Percentiles rank a stretch among this genome's conserved stretches.
phyloP scores from a whole-genome alignment of 495 filamentous ascomycete species.

The Hypoxylon perforatum region DNA sequence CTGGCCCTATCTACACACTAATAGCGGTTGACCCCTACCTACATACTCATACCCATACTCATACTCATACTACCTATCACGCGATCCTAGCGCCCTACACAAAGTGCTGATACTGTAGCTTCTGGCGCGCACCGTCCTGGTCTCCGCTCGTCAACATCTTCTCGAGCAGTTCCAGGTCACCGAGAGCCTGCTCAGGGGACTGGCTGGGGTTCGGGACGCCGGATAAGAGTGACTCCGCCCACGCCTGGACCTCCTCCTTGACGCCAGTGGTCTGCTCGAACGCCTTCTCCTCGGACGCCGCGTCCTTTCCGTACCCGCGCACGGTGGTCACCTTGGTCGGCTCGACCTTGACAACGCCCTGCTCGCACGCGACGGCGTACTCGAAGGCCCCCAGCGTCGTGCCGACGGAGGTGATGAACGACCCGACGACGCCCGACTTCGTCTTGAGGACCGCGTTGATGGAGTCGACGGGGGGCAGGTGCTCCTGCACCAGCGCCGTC shows the following conservation, averaged over 20 bases:
- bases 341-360: constrained; percentile 60
- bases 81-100: constrained; percentile 14
- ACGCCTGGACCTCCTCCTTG: constrained; percentile 72
- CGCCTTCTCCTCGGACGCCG: constrained; percentile 60
- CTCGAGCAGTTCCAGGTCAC: constrained; percentile 76
- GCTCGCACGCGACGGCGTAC: constrained; percentile 63
- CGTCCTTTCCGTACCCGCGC: constrained; percentile 54
- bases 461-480: constrained; percentile 81
- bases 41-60: no score
- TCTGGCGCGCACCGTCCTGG: constrained; percentile 59
- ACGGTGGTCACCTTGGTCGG: constrained; percentile 52
- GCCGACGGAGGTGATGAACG: constrained; percentile 70
- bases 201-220: constrained; percentile 65
- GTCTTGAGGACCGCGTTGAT: constrained; percentile 72
- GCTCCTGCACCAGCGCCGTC: constrained; percentile 64
- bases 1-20: no score
- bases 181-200: constrained; percentile 72
- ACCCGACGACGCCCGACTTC: constrained; percentile 69
- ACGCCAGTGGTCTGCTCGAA: constrained; percentile 69
- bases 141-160: constrained; percentile 73
- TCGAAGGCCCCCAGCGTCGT: constrained; percentile 65
- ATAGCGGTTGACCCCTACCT: no score
- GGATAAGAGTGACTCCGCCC: constrained; percentile 66
- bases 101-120: constrained; percentile 46
- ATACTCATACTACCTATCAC: no score